These are phyloP conservation scores for Mycena belliarum DNA, from an alignment of 768 basidiomycete genomes.

Conservation along the genomic window DNA sequence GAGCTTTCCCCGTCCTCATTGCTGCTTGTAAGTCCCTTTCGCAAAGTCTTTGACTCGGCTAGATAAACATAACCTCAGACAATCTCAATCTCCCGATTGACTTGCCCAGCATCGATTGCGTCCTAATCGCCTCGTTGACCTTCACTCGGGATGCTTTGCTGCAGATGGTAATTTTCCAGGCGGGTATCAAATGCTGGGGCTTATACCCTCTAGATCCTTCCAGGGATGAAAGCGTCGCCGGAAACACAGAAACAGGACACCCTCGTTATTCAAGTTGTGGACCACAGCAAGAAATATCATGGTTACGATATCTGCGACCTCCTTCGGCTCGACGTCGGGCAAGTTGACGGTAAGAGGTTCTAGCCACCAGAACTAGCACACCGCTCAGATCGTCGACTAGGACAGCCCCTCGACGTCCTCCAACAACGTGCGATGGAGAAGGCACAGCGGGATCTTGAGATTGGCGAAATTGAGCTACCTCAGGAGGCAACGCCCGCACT, in stretches of 20 bases:
- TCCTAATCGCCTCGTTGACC: not conserved
- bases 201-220: not conserved
- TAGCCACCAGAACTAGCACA: too few species aligned
- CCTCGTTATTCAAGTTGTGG: constrained; percentile 9
- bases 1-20: constrained; percentile 4
- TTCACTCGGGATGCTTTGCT: not conserved
- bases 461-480: too few species aligned
- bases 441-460: not conserved
- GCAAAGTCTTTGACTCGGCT: not conserved
- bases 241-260: constrained; percentile 1
- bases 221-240: constrained; percentile 5
- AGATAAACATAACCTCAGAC: not conserved
- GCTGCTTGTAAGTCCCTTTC: not conserved
- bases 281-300: not conserved
- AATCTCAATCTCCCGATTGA: not conserved
- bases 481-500: too few species aligned
- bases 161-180: not conserved
- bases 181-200: not conserved
- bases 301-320: not conserved
- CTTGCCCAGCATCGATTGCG: not conserved
- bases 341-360: not conserved
- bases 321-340: not conserved
- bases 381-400: not conserved
- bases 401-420: not conserved
- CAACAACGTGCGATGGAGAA: not conserved